Conservation (phyloP, 1,284 basidiomycete species). For the Afroboletus lepidellus region DNA sequence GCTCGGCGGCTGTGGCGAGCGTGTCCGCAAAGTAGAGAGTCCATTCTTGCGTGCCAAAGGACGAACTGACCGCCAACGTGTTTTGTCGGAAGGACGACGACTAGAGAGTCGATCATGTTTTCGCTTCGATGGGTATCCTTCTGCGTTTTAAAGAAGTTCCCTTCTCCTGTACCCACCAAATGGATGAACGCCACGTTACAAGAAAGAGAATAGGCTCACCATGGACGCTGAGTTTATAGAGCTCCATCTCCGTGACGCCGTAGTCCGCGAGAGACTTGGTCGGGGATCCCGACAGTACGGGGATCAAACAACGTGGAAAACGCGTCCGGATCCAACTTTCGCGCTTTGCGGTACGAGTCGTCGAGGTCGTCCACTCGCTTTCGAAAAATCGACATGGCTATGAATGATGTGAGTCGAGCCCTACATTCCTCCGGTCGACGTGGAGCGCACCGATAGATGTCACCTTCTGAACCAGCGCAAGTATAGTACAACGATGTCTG, state of each 20-base stretch:
- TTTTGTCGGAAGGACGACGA: conserved; percentile 38
- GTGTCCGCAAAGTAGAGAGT: conserved; percentile 23
- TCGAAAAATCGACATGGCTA: neutral
- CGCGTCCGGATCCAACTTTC: neutral
- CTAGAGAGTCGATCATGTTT: conserved; percentile 40
- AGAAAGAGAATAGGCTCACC: neutral
- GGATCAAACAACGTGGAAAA: neutral
- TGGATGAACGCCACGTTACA: neutral
- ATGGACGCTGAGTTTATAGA: conserved; percentile 27
- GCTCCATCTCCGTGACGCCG: conserved; percentile 36
- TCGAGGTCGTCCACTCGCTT: neutral
- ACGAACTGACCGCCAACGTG: conserved; percentile 40
- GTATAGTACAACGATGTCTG: neutral
- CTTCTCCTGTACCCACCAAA: neutral
- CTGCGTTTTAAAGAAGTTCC: conserved; percentile 24
- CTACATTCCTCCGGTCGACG: neutral
- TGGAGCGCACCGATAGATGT: neutral
- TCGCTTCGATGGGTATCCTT: conserved; percentile 34
- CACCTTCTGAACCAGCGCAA: neutral
- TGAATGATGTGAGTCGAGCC: neutral
- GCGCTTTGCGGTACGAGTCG: neutral
- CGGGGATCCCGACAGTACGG: neutral
- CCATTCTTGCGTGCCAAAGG: conserved; percentile 33
- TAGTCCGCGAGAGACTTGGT: neutral
- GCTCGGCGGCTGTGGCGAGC: conserved; percentile 14